Percentiles rank a stretch among this genome's conserved stretches.
Conservation (phyloP, 352 stramenopile species). For the Globisporangium abappressorium region DNA sequence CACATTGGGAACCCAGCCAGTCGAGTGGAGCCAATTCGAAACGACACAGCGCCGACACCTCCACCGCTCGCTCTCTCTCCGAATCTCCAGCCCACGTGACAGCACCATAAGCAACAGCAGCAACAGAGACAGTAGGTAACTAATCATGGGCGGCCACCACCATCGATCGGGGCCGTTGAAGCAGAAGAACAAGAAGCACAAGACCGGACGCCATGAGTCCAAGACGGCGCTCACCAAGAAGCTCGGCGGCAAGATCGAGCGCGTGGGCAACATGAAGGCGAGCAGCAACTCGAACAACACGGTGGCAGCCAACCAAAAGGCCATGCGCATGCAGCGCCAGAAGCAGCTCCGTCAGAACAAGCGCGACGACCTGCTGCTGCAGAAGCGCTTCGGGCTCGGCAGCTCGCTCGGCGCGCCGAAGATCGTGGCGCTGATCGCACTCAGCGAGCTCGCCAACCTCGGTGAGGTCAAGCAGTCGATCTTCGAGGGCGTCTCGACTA, state of each 20-base stretch:
- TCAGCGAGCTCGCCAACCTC: conserved; percentile 67
- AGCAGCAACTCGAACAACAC: conserved; percentile 44
- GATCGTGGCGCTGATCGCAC: conserved; percentile 80
- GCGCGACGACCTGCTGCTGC: conserved; percentile 78
- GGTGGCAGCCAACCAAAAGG: conserved; percentile 67
- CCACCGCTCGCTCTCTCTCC: not conserved
- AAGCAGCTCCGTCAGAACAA: conserved; percentile 86
- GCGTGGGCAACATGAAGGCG: conserved; percentile 33
- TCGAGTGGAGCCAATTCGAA: conserved; percentile 14
- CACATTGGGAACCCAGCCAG: not conserved
- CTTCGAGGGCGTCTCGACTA: conserved; percentile 49
- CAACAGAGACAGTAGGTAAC: not conserved
- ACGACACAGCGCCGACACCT: conserved; percentile 9
- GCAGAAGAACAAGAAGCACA: conserved; percentile 93
- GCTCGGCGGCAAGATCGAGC: conserved; percentile 74
- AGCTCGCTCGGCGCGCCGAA: conserved; percentile 73
- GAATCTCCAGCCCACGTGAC: not conserved
- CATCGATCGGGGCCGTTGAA: conserved; percentile 87
- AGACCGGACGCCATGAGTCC: conserved; percentile 77
- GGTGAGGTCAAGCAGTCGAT: conserved; percentile 60
- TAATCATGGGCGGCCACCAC: conserved; percentile 68
- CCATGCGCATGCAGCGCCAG: conserved; percentile 71
- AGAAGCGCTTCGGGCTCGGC: conserved; percentile 78
- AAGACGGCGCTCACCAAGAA: conserved; percentile 75
- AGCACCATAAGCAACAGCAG: not conserved